Conservation (phyloP, 768 basidiomycete species). For the Rhizopogon roseolus region DNA sequence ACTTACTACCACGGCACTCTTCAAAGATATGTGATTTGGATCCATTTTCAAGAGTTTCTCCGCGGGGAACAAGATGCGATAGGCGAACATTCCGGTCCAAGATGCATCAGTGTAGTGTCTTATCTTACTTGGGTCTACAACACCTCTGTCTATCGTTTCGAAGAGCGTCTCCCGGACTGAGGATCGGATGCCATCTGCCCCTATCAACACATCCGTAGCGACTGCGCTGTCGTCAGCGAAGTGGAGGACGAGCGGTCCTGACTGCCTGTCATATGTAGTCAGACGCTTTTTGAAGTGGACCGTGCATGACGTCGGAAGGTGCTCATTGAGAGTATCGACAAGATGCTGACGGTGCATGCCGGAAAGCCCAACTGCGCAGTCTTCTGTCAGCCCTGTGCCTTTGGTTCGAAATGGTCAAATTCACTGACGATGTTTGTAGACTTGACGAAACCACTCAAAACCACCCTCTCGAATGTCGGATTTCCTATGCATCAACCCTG, state of each 20-base stretch:
- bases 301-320: conserved; percentile 14
- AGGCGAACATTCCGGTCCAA: conserved; percentile 38
- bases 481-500: not conserved
- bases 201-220: conserved; percentile 38
- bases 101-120: conserved; percentile 19
- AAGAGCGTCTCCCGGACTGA: conserved; percentile 21
- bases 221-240: conserved; percentile 24
- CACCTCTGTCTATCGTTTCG: conserved; percentile 4
- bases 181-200: conserved; percentile 40
- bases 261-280: conserved; percentile 7
- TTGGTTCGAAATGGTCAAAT: conserved; percentile 16
- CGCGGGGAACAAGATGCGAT: conserved; percentile 33
- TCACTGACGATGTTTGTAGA: conserved; percentile 9
- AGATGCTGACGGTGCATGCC: conserved; percentile 19
- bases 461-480: conserved; percentile 29
- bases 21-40: conserved; percentile 20
- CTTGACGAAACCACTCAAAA: conserved; percentile 16
- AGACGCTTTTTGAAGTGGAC: conserved; percentile 17
- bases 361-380: conserved; percentile 12
- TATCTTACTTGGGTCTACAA: not conserved
- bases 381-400: conserved; percentile 9
- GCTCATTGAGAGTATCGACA: conserved; percentile 12
- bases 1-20: conserved; percentile 17
- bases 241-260: not conserved
- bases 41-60: conserved; percentile 21